Percentiles rank a stretch among this genome's conserved stretches.
Evolutionary conservation across 208 protist species (phyloP).

Genomic region (Angomonas ambiguus): DNA sequence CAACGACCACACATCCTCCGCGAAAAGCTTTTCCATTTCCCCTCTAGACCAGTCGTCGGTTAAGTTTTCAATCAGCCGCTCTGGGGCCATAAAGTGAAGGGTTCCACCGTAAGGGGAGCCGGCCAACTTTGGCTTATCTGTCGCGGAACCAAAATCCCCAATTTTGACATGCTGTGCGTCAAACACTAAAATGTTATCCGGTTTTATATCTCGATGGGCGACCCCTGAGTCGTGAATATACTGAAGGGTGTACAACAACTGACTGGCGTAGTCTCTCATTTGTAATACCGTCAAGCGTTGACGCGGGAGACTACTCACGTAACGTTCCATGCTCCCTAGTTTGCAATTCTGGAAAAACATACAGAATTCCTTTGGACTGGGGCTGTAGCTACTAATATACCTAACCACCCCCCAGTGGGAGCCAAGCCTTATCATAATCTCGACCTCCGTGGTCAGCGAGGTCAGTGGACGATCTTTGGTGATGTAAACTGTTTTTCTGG

Average conservation of each 20-base stretch:
- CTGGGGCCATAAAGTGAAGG: constrained; percentile 56
- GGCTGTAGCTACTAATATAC: constrained; percentile 29
- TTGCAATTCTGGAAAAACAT: constrained; percentile 61
- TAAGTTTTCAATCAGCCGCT: constrained; percentile 38
- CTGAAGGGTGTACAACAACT: constrained; percentile 36
- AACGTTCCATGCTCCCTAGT: constrained; percentile 21
- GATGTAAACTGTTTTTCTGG: constrained; percentile 32
- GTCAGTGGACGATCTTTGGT: constrained; percentile 8
- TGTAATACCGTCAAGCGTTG: constrained; percentile 11
- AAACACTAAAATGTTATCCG: constrained; percentile 91
- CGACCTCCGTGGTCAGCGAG: constrained; percentile 23
- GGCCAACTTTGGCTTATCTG: constrained; percentile 15
- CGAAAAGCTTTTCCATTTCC: constrained; percentile 35
- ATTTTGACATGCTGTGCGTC: constrained; percentile 37
- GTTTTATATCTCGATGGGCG: constrained; percentile 92
- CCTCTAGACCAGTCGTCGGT: constrained; percentile 7
- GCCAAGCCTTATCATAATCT: constrained; percentile 33
- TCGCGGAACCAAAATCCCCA: constrained; percentile 67
- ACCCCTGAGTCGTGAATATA: constrained; percentile 53
- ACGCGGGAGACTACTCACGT: constrained; percentile 1
- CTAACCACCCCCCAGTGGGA: constrained; percentile 40
- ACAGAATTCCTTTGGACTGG: constrained; percentile 23
- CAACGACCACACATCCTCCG: constrained; percentile 46
- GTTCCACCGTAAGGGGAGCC: constrained; percentile 39
- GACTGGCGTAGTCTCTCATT: constrained; percentile 21